These are phyloP conservation scores for Hypomyces rosellus DNA, from an alignment of 2,329 filamentous ascomycete genomes.

Conservation along the genomic window DNA sequence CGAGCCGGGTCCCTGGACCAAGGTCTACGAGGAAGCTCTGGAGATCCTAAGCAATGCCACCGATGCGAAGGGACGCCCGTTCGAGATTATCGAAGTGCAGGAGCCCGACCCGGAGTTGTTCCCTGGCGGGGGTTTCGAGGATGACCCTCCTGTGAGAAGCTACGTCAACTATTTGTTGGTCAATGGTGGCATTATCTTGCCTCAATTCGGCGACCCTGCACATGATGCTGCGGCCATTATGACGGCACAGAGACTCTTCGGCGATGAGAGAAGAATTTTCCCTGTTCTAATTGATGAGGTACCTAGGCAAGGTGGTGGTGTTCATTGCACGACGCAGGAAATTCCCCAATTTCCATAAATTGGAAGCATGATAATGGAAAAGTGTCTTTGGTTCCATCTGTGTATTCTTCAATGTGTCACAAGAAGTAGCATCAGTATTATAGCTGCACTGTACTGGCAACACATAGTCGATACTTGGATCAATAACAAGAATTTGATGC, in stretches of 20 bases:
- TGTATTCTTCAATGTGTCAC: background rate
- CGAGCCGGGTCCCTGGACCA: conserved; percentile 3
- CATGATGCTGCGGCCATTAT: conserved; percentile 17
- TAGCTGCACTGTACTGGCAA: no score
- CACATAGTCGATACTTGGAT: no score
- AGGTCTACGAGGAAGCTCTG: conserved; percentile 20
- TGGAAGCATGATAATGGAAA: no score
- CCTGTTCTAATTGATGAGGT: conserved; percentile 15
- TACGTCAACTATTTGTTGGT: conserved; percentile 24
- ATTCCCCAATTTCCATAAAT: conserved; percentile 12
- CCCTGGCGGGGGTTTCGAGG: background rate
- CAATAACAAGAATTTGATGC: no score
- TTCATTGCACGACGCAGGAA: conserved; percentile 24
- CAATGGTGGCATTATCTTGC: conserved; percentile 23
- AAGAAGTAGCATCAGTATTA: no score
- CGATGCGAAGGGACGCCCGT: conserved; percentile 17
- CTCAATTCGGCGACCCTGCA: conserved; percentile 20
- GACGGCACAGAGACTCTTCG: conserved; percentile 8
- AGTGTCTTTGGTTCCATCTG: background rate
- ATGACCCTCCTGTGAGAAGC: conserved; percentile 11
- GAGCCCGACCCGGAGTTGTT: conserved; percentile 16
- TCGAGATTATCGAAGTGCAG: conserved; percentile 19
- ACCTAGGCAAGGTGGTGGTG: conserved; percentile 19
- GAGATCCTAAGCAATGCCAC: conserved; percentile 13
- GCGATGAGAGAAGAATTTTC: conserved; percentile 14